phyloP scores from a whole-genome alignment of 164 flowering plant genomes.

The Vitis riparia region DNA sequence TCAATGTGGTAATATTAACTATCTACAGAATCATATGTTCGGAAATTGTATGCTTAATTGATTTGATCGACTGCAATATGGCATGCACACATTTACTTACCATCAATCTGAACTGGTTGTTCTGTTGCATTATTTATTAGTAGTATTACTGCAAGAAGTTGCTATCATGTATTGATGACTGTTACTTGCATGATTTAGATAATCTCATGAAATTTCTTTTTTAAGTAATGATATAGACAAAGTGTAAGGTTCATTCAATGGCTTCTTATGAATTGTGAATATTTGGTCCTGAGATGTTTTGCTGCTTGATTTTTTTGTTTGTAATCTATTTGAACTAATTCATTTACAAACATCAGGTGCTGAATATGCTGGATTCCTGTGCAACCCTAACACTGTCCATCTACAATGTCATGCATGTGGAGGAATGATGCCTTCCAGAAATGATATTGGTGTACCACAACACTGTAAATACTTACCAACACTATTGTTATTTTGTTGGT shows the following conservation, averaged over 20 bases:
- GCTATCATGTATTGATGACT: not conserved
- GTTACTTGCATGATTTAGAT: not conserved
- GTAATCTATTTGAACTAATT: conserved; percentile 7
- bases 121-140: not conserved
- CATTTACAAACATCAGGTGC: conserved; percentile 32
- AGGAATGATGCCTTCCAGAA: conserved; percentile 91
- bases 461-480: conserved; percentile 52
- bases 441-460: conserved; percentile 58
- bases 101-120: not conserved
- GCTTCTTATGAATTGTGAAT: not conserved
- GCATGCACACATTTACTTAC: too few relatives aligned
- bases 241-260: not conserved
- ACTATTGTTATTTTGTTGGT: not conserved
- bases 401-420: conserved; percentile 84
- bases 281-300: not conserved
- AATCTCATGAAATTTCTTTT: not conserved
- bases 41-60: too few relatives aligned
- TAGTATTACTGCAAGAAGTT: not conserved
- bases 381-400: conserved; percentile 67
- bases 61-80: too few relatives aligned
- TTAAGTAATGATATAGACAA: not conserved
- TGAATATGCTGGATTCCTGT: conserved; percentile 58
- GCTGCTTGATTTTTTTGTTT: not conserved
- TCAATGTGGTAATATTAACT: conserved; percentile 55
- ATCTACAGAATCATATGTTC: too few relatives aligned